phyloP scores from a whole-genome alignment of 1,139 yeast genomes.

The Kodamaea sp. region DNA sequence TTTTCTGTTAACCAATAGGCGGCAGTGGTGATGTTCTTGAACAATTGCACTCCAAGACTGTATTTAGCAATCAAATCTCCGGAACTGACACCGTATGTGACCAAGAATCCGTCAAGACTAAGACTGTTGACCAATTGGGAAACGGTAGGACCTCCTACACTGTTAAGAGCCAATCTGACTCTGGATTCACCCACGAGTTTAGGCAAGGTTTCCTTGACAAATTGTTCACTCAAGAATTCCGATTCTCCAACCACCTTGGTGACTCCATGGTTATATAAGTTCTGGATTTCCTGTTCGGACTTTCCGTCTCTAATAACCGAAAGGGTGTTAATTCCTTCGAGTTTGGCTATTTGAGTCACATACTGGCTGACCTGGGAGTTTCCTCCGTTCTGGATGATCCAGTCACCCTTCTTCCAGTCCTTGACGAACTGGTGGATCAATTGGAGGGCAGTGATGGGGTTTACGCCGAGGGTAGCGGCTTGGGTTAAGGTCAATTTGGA shows the following conservation, averaged over 20 bases:
- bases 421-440: slow-evolving; percentile 26
- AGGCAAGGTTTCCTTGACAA: slow-evolving; percentile 14
- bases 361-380: slow-evolving; percentile 35
- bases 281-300: slow-evolving; percentile 23
- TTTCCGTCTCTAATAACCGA: slow-evolving; percentile 36
- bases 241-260: slow-evolving; percentile 33
- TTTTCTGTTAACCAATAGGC: slow-evolving; percentile 23
- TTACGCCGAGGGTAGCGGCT: slow-evolving; percentile 37
- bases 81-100: slow-evolving; percentile 29
- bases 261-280: slow-evolving; percentile 31
- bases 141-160: slow-evolving; percentile 33
- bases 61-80: slow-evolving; percentile 13
- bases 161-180: slow-evolving; percentile 34
- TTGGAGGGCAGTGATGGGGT: slow-evolving; percentile 39
- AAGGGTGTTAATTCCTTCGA: slow-evolving; percentile 26
- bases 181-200: slow-evolving; percentile 17
- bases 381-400: slow-evolving; percentile 39
- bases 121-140: slow-evolving; percentile 25
- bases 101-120: slow-evolving; percentile 27
- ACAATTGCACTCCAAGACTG: slow-evolving; percentile 18
- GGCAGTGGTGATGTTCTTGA: slow-evolving; percentile 19
- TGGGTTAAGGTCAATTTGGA: slow-evolving; percentile 23
- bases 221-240: slow-evolving; percentile 16
- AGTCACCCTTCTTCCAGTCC: too few species aligned
- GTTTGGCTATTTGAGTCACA: slow-evolving; percentile 31